phyloP scores from a whole-genome alignment of 2,329 filamentous ascomycete species.

The Alternaria angustiovoidea region DNA sequence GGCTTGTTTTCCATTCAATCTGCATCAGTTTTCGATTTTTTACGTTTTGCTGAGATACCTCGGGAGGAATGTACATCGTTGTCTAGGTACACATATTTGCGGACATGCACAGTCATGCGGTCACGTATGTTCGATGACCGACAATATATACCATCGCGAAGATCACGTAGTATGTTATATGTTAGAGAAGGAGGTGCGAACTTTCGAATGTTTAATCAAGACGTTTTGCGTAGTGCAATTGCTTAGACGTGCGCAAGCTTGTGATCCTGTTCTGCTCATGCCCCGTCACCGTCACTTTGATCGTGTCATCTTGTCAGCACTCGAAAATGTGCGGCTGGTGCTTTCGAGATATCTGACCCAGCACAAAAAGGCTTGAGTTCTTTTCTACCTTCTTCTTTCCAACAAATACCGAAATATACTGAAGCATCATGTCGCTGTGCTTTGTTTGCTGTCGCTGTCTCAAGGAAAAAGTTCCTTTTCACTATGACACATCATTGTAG shows the following conservation, averaged over 20 bases:
- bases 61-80: constrained; percentile 19
- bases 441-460: neutral
- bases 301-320: neutral
- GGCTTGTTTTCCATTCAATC: constrained; percentile 11
- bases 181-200: neutral
- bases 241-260: neutral
- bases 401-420: neutral
- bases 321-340: neutral
- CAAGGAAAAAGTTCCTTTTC: neutral
- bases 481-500: neutral
- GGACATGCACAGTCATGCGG: neutral
- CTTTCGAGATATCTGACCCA: neutral
- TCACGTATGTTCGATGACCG: neutral
- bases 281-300: neutral
- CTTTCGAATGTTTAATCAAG: constrained; percentile 6
- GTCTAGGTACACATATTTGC: constrained; percentile 12
- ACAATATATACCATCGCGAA: constrained; percentile 9
- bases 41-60: constrained; percentile 17
- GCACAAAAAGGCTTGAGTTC: neutral
- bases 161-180: constrained; percentile 11
- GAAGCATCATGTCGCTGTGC: neutral
- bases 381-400: neutral
- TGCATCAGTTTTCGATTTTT: neutral
- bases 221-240: neutral
- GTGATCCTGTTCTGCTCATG: neutral